Base-by-base conservation (phyloP, 257 asterid genomes). In the Nicotiana noctiflora region DNA sequence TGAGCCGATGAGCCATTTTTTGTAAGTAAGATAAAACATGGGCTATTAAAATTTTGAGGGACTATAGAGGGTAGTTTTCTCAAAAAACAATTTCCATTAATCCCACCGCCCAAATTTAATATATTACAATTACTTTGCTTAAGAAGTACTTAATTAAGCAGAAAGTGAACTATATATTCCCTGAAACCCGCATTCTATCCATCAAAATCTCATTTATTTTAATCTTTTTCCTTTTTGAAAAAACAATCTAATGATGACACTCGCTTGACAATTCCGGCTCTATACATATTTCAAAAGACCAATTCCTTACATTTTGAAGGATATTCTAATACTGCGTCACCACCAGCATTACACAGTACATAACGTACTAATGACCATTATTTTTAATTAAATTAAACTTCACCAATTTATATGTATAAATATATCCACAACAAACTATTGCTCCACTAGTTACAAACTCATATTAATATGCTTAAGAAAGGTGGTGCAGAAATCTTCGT, bases 181-280 rank as follows among this genome's bases (percentile, higher is more conserved):
- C 37, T 72, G 14, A 46, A 72, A 44, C 49, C 77, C 15, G 78
- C 78, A 72, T 27, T 46, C 53, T 70, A 21, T 46, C 60, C 60
- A 46, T 72, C 60, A 7, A 46, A 72, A 46, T 49, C 67, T 81
- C 59, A 67, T 77, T 57, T 3, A 7, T 7, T 6, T 75, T 19
- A 37, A 66, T 13, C 2, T 27, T 27, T 27, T 27, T 27, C 2
- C 31, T 75, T 37, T 75, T 59, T 72, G 70, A 66, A 37, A 86
- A 37, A 76, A 81, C 77, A 19, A 81, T 29, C 55, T 76, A 89
- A 90, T 92, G 81, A 92, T 92, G 84, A 64, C 88, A 79, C 88
- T 79, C 87, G 85, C 78, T 46, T 23, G 18, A 46, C 21, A 23
- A 2, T 21, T 72, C 40, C 89, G 86, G 83, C 86, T 80, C 90